Conservation (phyloP, 106 monocot genomes). For the Dendrobium officinale region DNA sequence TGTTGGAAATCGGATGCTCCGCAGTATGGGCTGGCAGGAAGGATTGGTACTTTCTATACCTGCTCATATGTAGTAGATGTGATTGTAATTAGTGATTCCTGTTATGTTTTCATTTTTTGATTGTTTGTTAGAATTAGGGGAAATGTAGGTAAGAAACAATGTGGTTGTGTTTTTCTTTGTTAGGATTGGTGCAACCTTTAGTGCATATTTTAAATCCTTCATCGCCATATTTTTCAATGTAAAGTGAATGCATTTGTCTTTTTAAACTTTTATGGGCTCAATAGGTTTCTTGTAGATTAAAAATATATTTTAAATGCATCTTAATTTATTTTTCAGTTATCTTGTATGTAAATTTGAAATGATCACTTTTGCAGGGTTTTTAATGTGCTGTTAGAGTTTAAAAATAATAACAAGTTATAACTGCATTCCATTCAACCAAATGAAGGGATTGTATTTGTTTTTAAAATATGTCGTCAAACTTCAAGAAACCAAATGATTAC, state of each 20-base stretch:
- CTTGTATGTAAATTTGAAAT: background rate
- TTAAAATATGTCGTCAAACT: background rate
- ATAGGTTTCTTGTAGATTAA: background rate
- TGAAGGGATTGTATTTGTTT: background rate
- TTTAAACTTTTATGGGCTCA: background rate
- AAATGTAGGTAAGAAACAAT: background rate
- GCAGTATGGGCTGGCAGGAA: constrained; percentile 99
- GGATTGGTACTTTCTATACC: constrained; percentile 65
- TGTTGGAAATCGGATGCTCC: constrained; percentile 93
- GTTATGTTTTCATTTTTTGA: background rate
- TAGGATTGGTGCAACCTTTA: background rate
- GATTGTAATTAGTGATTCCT: background rate
- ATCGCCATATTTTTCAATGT: background rate
- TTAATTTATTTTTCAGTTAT: background rate
- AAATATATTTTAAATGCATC: background rate
- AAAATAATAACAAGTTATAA: background rate
- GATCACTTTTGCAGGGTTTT: background rate
- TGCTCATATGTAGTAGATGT: background rate
- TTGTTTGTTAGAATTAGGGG: background rate
- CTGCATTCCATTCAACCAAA: background rate
- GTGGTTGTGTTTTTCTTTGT: background rate
- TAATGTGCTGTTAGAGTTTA: background rate
- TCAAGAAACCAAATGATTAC: background rate
- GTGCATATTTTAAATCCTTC: background rate
- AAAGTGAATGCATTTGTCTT: background rate